Base-by-base conservation (phyloP, 139 green algal genomes). In the Spirogloea muscicola region DNA sequence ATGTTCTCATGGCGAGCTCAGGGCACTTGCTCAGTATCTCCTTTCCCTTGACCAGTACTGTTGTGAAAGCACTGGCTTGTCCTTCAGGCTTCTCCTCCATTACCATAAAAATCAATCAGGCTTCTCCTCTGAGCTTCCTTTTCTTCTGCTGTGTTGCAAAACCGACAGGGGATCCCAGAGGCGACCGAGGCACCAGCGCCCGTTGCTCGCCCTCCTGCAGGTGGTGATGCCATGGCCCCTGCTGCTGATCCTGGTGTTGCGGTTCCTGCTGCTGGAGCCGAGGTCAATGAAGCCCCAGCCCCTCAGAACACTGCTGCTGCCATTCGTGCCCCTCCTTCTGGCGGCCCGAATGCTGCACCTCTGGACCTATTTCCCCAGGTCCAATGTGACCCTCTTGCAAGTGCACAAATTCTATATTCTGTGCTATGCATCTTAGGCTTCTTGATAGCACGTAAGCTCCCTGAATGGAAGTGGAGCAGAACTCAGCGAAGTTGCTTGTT, bases 291-390 rank as follows among this genome's bases (percentile, higher is more conserved):
- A 1, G 31, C 59, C 46, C 49, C 57, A 40, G 52, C 40, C 33
- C 42, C 9, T 41, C 31, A 37, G 2, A 49, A 27, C 27, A 16
- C 52, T 33, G 37, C 51, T 5, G 39, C 7, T 52, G 25, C 58
- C n/a, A 3, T 13, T 6, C 27, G 52, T 18, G 68, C 81, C 36
- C 44, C 61, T 0, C 61, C 57, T 21, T 3, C 21, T 29, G 62
- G 58, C 55, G 80, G 87, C 13, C 80, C 87, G 7, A 91, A 89
- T 38, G 86, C 84, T 3, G 81, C 91, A 73, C 91, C 92, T 1
- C 88, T 97, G 65, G 88, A 97, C 82, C 92, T 97, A 87, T 97
- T 82, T 29, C 67, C 67, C 29, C 74, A 81, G 74, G 74, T 81
- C 25, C 21, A 21, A n/a, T n/a, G n/a, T n/a, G n/a, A n/a, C 10